Percentiles rank a stretch among this genome's conserved stretches.
Evolutionary conservation across 306 rosid species (phyloP).

Genomic region (Trifolium dubium): DNA sequence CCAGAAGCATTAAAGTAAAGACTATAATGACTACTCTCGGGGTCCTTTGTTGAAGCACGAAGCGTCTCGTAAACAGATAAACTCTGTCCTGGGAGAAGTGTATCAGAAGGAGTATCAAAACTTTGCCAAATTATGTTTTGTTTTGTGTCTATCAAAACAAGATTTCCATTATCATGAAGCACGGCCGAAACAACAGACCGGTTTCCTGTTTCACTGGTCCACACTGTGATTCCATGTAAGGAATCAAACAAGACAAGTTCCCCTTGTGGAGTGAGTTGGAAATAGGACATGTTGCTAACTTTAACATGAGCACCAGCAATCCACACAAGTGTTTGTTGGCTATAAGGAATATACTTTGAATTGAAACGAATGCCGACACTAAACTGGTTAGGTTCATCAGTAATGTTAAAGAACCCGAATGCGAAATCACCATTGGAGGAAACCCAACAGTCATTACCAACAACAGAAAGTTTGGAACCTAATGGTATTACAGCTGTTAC

Average conservation of each 20-base stretch:
- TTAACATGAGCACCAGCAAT: constrained; percentile 60
- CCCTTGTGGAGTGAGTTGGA: constrained; percentile 60
- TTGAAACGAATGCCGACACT: constrained; percentile 73
- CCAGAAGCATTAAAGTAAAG: constrained; percentile 72
- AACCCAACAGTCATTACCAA: constrained; percentile 60
- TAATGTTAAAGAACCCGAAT: constrained; percentile 61
- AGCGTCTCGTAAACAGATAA: constrained; percentile 53
- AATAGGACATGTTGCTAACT: constrained; percentile 68
- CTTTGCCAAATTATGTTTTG: constrained; percentile 71
- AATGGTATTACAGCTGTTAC: constrained; percentile 60
- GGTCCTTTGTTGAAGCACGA: constrained; percentile 61
- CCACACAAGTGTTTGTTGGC: constrained; percentile 67
- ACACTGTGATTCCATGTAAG: constrained; percentile 40
- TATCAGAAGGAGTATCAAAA: constrained; percentile 71
- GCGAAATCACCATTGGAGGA: constrained; percentile 79
- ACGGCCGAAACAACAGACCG: constrained; percentile 59
- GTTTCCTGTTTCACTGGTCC: constrained; percentile 62
- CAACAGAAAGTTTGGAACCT: constrained; percentile 67
- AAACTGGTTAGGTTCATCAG: constrained; percentile 60
- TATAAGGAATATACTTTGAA: constrained; percentile 58
- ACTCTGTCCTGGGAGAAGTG: constrained; percentile 81
- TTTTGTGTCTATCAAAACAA: constrained; percentile 58
- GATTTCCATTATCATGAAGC: constrained; percentile 73
- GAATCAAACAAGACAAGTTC: constrained; percentile 69
- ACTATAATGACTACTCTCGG: constrained; percentile 64